phyloP scores from a whole-genome alignment of 2,329 filamentous ascomycete species.

The Teratosphaeria viscida region DNA sequence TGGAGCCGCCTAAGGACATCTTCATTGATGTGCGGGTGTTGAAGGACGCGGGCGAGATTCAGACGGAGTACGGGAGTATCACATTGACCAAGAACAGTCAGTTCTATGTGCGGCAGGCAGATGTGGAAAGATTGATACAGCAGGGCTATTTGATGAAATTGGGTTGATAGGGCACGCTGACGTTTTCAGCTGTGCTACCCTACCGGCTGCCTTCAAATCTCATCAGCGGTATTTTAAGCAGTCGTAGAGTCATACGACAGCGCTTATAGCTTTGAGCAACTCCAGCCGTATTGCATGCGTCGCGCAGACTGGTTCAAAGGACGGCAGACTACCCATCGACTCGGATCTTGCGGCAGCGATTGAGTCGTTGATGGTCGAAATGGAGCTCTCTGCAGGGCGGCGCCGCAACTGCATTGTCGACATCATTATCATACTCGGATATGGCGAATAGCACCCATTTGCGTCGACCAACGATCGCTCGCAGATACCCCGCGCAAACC shows the following conservation, averaged over 20 bases:
- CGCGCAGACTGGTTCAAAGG: neutral
- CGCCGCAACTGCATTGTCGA: neutral
- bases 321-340: neutral
- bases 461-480: too few species aligned
- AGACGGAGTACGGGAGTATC: conserved; percentile 98
- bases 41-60: conserved; percentile 95
- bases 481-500: too few species aligned
- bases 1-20: conserved; percentile 87
- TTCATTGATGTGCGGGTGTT: conserved; percentile 95
- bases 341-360: neutral
- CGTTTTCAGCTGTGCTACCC: neutral
- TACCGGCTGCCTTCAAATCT: neutral
- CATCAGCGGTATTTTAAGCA: neutral
- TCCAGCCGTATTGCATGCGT: too few species aligned
- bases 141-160: conserved; percentile 92
- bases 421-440: too few species aligned
- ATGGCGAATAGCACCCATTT: too few species aligned
- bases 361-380: neutral
- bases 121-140: conserved; percentile 86
- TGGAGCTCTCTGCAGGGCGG: neutral
- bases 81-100: conserved; percentile 97
- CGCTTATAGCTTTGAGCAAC: too few species aligned
- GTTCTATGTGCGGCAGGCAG: conserved; percentile 90
- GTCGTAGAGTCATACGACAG: too few species aligned
- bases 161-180: conserved; percentile 44